Percentiles rank a stretch among this genome's conserved stretches.
Conservation (phyloP, 192 early-diverging fungal genomes). For the Podila verticillata region DNA sequence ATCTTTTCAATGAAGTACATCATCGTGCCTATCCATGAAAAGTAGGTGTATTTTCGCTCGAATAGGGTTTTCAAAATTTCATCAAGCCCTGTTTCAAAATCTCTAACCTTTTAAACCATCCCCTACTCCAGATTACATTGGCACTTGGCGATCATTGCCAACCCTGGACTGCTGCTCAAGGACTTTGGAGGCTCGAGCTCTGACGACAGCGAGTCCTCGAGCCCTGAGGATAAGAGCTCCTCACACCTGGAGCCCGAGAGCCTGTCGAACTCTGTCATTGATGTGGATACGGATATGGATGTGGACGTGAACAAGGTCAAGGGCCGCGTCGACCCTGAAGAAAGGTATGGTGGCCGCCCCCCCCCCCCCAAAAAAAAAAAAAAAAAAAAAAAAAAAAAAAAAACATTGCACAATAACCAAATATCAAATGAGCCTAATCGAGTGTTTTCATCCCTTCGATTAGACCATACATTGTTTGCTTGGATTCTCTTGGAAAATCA, state of each 20-base stretch:
- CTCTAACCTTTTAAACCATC: not conserved
- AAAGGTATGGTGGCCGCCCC: conserved; percentile 21
- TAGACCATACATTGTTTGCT: conserved; percentile 37
- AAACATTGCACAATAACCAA: not conserved
- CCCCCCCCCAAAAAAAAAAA: too few relatives aligned
- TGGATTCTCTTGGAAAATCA: conserved; percentile 28
- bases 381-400: too few relatives aligned
- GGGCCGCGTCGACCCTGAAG: not conserved
- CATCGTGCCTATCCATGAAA: conserved; percentile 90
- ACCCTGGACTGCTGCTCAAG: conserved; percentile 65
- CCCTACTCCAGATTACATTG: conserved; percentile 71
- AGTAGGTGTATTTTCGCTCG: conserved; percentile 52
- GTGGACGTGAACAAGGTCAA: conserved; percentile 6
- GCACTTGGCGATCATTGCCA: conserved; percentile 86
- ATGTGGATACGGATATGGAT: conserved; percentile 7
- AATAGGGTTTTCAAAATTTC: too few relatives aligned
- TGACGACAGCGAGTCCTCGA: not conserved
- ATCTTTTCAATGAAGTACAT: conserved; percentile 81
- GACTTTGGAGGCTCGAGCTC: not conserved
- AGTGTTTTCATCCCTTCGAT: not conserved
- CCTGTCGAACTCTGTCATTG: not conserved
- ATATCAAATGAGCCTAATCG: not conserved
- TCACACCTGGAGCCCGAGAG: not conserved
- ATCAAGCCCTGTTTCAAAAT: not conserved
- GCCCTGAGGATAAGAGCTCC: not conserved